A percentile compares a stretch with the other conserved stretches of the same genome.
Conservation (phyloP, 768 basidiomycete genomes). For the Lactarius akahatsu region DNA sequence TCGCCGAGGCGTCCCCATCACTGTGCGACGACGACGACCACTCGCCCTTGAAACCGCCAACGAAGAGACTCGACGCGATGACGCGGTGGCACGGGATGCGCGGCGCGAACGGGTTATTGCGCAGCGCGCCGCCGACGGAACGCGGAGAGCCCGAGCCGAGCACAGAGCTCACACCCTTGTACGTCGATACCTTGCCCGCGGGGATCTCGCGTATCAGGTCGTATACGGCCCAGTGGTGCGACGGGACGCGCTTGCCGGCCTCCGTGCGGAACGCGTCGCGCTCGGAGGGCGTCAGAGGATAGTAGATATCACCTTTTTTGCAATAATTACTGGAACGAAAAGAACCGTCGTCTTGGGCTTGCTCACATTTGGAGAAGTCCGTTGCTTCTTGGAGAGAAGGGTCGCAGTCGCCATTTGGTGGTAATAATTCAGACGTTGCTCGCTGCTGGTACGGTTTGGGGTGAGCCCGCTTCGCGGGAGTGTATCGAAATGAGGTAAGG, state of each 20-base stretch:
- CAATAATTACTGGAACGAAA: not conserved
- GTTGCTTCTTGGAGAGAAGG: not conserved
- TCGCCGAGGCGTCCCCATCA: not conserved
- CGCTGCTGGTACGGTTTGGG: not conserved
- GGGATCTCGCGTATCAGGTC: conserved; percentile 25
- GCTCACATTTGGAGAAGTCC: conserved; percentile 17
- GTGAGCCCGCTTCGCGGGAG: not conserved
- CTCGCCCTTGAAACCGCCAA: conserved; percentile 66
- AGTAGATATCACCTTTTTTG: conserved; percentile 22
- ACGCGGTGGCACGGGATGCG: conserved; percentile 70
- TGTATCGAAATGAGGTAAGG: conserved; percentile 19
- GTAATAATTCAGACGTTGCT: not conserved
- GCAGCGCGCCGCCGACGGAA: conserved; percentile 67
- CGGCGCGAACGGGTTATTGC: conserved; percentile 66
- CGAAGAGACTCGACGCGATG: conserved; percentile 56
- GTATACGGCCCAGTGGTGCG: conserved; percentile 31
- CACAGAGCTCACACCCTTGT: conserved; percentile 41
- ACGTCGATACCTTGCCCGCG: conserved; percentile 27
- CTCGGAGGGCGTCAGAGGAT: conserved; percentile 21
- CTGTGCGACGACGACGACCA: conserved; percentile 37
- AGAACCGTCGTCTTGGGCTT: not conserved
- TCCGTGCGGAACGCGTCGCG: conserved; percentile 26
- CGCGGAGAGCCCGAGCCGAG: conserved; percentile 59
- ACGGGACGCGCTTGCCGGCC: conserved; percentile 27
- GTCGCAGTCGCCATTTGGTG: not conserved